These are phyloP conservation scores for Pisolithus thermaeus DNA, from an alignment of 1,284 basidiomycete genomes.

Conservation along the genomic window DNA sequence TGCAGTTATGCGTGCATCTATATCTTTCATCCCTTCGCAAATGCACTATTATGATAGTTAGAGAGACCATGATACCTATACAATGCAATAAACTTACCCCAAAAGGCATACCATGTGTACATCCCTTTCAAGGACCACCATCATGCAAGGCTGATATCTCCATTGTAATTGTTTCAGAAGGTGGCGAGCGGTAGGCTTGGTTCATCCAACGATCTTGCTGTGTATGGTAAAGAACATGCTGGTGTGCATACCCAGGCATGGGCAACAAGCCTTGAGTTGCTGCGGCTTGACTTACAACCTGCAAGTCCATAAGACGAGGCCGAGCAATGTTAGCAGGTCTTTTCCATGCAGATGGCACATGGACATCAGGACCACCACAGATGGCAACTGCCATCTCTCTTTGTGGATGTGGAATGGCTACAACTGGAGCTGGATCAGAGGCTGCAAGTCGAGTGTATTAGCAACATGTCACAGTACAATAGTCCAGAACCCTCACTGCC, in stretches of 20 bases:
- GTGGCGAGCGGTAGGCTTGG: neutral
- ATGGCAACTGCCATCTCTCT: no score
- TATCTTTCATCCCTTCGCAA: slow-evolving; percentile 2
- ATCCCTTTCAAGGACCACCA: neutral
- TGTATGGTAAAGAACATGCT: neutral
- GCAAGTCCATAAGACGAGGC: no score
- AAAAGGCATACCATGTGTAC: neutral
- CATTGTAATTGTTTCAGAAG: neutral
- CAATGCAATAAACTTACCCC: neutral
- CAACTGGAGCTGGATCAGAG: neutral
- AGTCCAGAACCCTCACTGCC: no score
- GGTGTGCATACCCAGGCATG: neutral
- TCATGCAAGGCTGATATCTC: neutral
- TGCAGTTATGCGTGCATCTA: neutral
- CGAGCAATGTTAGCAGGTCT: no score
- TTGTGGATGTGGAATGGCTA: neutral
- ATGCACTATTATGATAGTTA: neutral
- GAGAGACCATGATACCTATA: neutral
- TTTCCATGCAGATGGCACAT: no score
- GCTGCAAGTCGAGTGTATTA: no score
- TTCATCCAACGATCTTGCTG: neutral
- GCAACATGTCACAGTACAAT: no score
- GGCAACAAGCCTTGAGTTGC: no score
- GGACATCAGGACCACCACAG: no score
- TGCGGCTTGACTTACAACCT: neutral